A percentile compares a stretch with the other conserved stretches of the same genome.
Evolutionary conservation across 2,329 filamentous ascomycete species (phyloP).

Genomic region (Alternaria gaisen): DNA sequence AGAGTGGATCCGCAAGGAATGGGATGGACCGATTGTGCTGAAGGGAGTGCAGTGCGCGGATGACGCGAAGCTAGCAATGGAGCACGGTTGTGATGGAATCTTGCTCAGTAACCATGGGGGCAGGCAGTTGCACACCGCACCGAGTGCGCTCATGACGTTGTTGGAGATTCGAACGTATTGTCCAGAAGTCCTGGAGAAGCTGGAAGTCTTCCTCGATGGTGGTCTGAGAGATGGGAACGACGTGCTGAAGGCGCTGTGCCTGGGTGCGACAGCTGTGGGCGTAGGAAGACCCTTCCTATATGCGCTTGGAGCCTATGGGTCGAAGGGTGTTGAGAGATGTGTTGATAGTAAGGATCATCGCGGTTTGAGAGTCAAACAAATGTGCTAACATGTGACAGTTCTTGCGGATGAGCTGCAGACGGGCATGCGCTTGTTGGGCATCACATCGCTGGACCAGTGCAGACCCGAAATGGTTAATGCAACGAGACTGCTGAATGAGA

Average conservation of each 20-base stretch:
- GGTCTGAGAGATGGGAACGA: conserved; percentile 51
- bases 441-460: conserved; percentile 68
- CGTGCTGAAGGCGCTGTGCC: conserved; percentile 51
- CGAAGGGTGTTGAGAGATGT: conserved; percentile 47
- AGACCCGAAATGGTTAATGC: conserved; percentile 68
- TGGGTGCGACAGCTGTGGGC: conserved; percentile 52
- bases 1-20: conserved; percentile 54
- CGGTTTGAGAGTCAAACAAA: background rate
- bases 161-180: conserved; percentile 51
- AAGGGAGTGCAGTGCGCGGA: conserved; percentile 58
- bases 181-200: conserved; percentile 46
- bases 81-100: conserved; percentile 58
- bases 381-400: conserved; percentile 38
- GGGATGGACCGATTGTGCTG: conserved; percentile 54
- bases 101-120: conserved; percentile 64
- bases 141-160: conserved; percentile 49
- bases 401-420: conserved; percentile 69
- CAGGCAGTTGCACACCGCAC: conserved; percentile 58
- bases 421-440: conserved; percentile 71
- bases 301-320: conserved; percentile 50
- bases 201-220: conserved; percentile 52
- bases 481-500: conserved; percentile 45
- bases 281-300: conserved; percentile 52
- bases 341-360: conserved; percentile 45
- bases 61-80: conserved; percentile 56